phyloP scores from a whole-genome alignment of 768 basidiomycete genomes.

The Boletus edulis region DNA sequence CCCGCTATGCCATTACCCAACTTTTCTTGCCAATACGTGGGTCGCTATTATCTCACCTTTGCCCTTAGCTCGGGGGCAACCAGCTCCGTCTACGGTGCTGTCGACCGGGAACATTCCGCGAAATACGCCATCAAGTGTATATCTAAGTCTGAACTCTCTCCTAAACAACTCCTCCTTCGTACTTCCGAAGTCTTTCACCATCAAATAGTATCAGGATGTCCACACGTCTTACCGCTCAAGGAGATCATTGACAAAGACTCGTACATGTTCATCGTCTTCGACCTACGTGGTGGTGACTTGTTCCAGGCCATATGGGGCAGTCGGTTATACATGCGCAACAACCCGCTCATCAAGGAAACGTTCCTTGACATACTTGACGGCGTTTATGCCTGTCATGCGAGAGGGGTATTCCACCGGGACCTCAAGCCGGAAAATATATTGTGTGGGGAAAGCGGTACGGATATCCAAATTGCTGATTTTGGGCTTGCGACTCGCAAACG shows the following conservation, averaged over 20 bases:
- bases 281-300: constrained; percentile 61
- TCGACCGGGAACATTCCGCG: constrained; percentile 43
- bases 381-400: constrained; percentile 68
- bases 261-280: constrained; percentile 67
- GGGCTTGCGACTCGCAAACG: constrained; percentile 57
- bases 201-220: constrained; percentile 48
- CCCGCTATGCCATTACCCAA: constrained; percentile 38
- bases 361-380: constrained; percentile 83
- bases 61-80: constrained; percentile 72
- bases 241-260: constrained; percentile 56
- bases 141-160: constrained; percentile 51
- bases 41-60: constrained; percentile 58
- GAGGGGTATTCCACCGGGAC: constrained; percentile 79
- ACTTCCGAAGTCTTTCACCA: constrained; percentile 67
- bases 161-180: constrained; percentile 58
- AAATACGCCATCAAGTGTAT: constrained; percentile 79
- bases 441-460: constrained; percentile 48
- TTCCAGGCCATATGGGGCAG: constrained; percentile 67
- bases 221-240: constrained; percentile 69
- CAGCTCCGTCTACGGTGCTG: constrained; percentile 73
- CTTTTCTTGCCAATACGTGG: constrained; percentile 50
- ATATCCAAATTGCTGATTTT: constrained; percentile 73
- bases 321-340: constrained; percentile 53
- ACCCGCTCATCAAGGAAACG: constrained; percentile 57
- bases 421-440: constrained; percentile 86